Base-by-base conservation (phyloP, 1,284 basidiomycete genomes). In the Bondarzewia mesenterica region DNA sequence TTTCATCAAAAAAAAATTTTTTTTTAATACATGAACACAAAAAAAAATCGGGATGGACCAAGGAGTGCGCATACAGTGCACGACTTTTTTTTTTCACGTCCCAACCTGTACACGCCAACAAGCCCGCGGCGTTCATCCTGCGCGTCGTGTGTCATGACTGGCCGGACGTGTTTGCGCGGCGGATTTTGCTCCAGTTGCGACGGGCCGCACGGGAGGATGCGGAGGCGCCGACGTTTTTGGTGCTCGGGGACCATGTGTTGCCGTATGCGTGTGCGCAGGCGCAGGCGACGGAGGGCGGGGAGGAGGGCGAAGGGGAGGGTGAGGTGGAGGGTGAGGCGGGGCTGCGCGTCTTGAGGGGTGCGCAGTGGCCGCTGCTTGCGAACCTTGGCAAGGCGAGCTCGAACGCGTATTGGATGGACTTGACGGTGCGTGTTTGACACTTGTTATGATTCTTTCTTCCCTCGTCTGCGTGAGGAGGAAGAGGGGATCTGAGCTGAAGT, bases 81-180 rank as follows among this genome's bases (percentile, higher is more conserved):
- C 50, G 83, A 87, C 63, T 87, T 87, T 59, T 85, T 87, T 87
- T 87, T 59, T 85, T 87, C 59, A 73, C 69, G 5, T 73, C 77
- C 1, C 85, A 87, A 57, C 78, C 78, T 7, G 39, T 12, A 15
- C 39, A 42, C n/a, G 48, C 21, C 5, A 27, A 42, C 6, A 50
- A 50, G 16, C 65, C 82, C 5, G 73, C 81, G 0, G 74, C 86
- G 20, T 87, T 81, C 60, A 65, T 87, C 18, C 68, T 88, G 41
- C 77, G 84, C 16, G 81, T 82, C 7, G 73, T 87, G 43, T 68
- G 83, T 18, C 85, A 87, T 54, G 85, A 88, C 57, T 88, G 85
- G 85, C 80, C 85, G 0, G 80, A 87, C 54, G 67, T 67, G 3
- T 74, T 73, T 54, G 83, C 43, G 15, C 49, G 39, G 20, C 64